A percentile compares a stretch with the other conserved stretches of the same genome.
Evolutionary conservation across 345 rosid species (phyloP).

Genomic region (Noccaea caerulescens): DNA sequence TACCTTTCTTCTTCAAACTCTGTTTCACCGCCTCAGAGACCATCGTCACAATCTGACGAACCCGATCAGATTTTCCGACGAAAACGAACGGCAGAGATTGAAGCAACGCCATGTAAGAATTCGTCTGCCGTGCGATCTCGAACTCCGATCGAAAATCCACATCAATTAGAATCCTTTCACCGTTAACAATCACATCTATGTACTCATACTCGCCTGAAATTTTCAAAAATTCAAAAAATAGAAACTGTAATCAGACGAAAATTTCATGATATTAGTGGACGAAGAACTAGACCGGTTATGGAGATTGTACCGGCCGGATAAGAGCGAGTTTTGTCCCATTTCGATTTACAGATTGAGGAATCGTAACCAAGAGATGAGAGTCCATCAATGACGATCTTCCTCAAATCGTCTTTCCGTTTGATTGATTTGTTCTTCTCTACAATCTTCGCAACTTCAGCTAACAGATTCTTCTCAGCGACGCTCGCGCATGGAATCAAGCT

Average conservation of each 20-base stretch:
- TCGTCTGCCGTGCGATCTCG: conserved; percentile 84
- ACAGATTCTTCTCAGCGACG: conserved; percentile 65
- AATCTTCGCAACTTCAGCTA: conserved; percentile 68
- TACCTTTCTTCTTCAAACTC: conserved; percentile 89
- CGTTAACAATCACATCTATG: conserved; percentile 69
- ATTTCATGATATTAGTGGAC: not conserved
- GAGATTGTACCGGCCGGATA: conserved; percentile 69
- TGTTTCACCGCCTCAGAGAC: conserved; percentile 88
- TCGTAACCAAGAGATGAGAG: conserved; percentile 65
- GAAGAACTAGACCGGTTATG: conserved; percentile 18
- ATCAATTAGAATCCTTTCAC: conserved; percentile 74
- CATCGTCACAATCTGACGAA: conserved; percentile 67
- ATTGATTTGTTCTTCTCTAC: conserved; percentile 69
- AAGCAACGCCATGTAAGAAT: conserved; percentile 64
- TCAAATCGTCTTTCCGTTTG: conserved; percentile 70
- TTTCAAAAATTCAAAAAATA: not conserved
- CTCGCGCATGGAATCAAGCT: conserved; percentile 69
- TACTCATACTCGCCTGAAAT: conserved; percentile 82
- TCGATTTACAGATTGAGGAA: conserved; percentile 81
- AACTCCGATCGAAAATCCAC: conserved; percentile 90
- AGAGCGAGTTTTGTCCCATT: conserved; percentile 74
- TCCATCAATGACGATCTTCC: conserved; percentile 59
- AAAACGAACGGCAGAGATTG: conserved; percentile 74
- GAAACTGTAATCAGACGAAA: not conserved
- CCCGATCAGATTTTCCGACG: conserved; percentile 82